phyloP scores from a whole-genome alignment of 441 rosid species.

The Eutrema salsugineum region DNA sequence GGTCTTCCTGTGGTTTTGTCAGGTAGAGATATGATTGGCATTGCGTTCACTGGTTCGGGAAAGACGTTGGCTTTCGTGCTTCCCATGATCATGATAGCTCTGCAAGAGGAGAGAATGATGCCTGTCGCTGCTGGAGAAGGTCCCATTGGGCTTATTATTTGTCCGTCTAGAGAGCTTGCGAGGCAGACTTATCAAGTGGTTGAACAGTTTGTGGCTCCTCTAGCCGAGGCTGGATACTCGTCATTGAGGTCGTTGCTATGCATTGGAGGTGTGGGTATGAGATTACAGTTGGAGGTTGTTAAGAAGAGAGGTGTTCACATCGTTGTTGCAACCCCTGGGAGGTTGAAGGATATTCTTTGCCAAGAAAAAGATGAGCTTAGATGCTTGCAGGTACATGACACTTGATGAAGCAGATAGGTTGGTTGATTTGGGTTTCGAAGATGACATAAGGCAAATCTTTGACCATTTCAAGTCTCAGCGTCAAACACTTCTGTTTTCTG shows the following conservation, averaged over 20 bases:
- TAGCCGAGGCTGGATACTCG: constrained; percentile 63
- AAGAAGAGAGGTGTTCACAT: constrained; percentile 87
- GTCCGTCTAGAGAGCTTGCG: constrained; percentile 84
- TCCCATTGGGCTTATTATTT: constrained; percentile 65
- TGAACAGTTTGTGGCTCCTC: constrained; percentile 63
- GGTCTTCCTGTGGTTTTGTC: constrained; percentile 83
- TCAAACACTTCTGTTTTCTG: constrained; percentile 89
- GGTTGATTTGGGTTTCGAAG: constrained; percentile 97
- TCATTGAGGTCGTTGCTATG: constrained; percentile 77
- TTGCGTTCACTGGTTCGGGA: constrained; percentile 81
- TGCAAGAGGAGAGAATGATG: constrained; percentile 83
- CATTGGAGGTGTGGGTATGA: constrained; percentile 92
- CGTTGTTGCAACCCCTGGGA: constrained; percentile 91
- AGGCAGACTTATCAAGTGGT: constrained; percentile 90
- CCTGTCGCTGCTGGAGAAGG: constrained; percentile 70
- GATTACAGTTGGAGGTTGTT: constrained; percentile 78
- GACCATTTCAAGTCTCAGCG: constrained; percentile 92
- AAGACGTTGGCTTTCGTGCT: constrained; percentile 78
- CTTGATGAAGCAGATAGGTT: constrained; percentile 94
- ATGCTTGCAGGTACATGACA: constrained; percentile 90
- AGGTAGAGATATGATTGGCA: constrained; percentile 89
- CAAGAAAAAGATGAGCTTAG: constrained; percentile 84
- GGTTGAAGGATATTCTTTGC: constrained; percentile 88
- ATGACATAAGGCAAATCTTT: constrained; percentile 92
- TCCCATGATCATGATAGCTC: constrained; percentile 73